These are phyloP conservation scores for Lablab purpureus DNA, from an alignment of 306 rosid genomes.

Conservation along the genomic window DNA sequence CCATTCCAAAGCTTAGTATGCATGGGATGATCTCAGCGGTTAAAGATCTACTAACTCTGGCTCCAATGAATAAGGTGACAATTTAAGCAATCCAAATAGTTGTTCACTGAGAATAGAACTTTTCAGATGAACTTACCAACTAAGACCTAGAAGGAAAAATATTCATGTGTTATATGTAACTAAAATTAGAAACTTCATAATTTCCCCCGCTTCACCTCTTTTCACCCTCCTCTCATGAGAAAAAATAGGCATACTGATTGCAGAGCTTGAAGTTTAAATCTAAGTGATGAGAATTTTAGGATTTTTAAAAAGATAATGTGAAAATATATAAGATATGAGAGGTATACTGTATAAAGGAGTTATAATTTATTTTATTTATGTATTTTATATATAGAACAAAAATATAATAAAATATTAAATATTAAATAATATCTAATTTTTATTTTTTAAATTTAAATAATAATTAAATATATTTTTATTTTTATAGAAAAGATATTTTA, in stretches of 20 bases:
- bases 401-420: too few relatives aligned
- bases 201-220: not conserved
- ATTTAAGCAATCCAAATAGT: not conserved
- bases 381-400: too few relatives aligned
- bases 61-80: slow-evolving; percentile 84
- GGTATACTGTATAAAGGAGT: too few relatives aligned
- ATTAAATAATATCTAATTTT: too few relatives aligned
- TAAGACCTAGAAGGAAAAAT: not conserved
- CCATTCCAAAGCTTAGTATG: slow-evolving; percentile 88
- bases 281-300: too few relatives aligned
- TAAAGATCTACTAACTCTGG: slow-evolving; percentile 87
- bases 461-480: too few relatives aligned
- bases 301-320: too few relatives aligned
- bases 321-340: too few relatives aligned
- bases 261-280: not conserved
- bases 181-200: not conserved
- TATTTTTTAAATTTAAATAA: too few relatives aligned
- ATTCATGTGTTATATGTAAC: not conserved
- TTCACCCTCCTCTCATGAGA: not conserved
- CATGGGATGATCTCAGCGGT: slow-evolving; percentile 88
- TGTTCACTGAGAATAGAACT: not conserved
- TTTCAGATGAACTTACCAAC: not conserved
- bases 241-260: not conserved
- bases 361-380: too few relatives aligned
- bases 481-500: too few relatives aligned